Conservation (phyloP, 2,329 filamentous ascomycete genomes). For the Purpureocillium lavendulum region DNA sequence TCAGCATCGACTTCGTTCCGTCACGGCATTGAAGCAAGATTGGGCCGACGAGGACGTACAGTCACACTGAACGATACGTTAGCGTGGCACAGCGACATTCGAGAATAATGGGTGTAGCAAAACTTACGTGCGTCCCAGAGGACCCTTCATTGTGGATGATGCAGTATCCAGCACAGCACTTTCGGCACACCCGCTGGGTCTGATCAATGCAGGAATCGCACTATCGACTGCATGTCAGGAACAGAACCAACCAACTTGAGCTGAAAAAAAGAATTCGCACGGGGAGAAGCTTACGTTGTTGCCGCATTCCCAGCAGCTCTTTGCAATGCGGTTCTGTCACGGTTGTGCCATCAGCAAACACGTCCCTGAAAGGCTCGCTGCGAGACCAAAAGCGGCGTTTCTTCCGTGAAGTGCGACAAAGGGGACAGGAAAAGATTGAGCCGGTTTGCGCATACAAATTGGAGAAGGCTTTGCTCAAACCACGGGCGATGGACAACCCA, state of each 20-base stretch:
- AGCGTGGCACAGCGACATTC: conserved; percentile 12
- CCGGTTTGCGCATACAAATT: conserved; percentile 9
- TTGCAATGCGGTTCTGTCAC: conserved; percentile 48
- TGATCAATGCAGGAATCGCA: conserved; percentile 67
- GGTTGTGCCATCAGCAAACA: conserved; percentile 1
- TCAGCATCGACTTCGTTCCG: conserved; percentile 3
- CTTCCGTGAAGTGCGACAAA: not conserved
- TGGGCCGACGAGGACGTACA: conserved; percentile 24
- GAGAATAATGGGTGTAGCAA: not conserved
- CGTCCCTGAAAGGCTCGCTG: too few relatives aligned
- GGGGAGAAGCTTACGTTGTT: conserved; percentile 53
- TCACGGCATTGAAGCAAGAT: not conserved
- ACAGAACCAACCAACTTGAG: too few relatives aligned
- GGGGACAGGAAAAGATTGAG: not conserved
- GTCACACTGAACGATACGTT: conserved; percentile 31
- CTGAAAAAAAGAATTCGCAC: not conserved
- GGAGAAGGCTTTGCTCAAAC: not conserved
- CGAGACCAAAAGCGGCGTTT: not conserved
- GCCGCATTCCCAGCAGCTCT: conserved; percentile 81
- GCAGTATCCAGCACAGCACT: conserved; percentile 76
- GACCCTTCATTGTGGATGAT: conserved; percentile 76
- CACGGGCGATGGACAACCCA: not conserved
- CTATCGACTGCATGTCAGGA: conserved; percentile 28
- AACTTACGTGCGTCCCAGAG: conserved; percentile 49
- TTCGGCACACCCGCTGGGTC: conserved; percentile 63